Evolutionary conservation across 1,284 basidiomycete species (phyloP), one percentile per base, ranked within the genome.

Genomic region (Tylopilus orsonianus): DNA sequence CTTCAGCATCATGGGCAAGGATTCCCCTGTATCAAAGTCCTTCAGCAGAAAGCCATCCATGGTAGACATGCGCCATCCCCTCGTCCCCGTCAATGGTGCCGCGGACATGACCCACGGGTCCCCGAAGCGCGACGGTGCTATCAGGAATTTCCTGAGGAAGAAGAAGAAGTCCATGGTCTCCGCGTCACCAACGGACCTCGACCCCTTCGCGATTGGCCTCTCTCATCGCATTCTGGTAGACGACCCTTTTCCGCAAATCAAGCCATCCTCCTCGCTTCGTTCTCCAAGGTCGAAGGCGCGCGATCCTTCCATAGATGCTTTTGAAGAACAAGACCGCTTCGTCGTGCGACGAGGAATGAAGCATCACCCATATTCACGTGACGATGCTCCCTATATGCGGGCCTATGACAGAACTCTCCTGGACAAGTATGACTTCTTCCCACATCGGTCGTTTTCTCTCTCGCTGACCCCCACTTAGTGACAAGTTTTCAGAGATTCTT

Each of bases 301-400:
- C n/a, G 32, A 58, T 51, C 43, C 56, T 38, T 58, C 45, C 20
- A 13, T 48, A 12, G 39, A 62, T 5, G 46, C 52, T 8, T 71
- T 66, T 43, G 53, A 66, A 26, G 50, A 55, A 23, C 71, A 66
- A 48, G 66, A 67, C 40, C 61, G 62, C 18, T 77, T 75, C 68
- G 53, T 70, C 26, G 62, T 61, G 6, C 69, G 71, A 38, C 62
- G 65, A 40, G 74, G 72, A 36, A 75, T 77, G 68, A 77, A 69
- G 48, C 62, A 81, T 23, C 82, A 85, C 57, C 79, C 80, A 2
- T 82, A 81, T 55, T 56, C 70, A 4, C 57, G 42, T 14, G 56
- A 64, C 3, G 75, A 81, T 13, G 79, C 73, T 5, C 75, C 79
- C 2, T 86, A 85, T 58, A 81, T 85, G 79, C 79, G 80, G 52